Evolutionary conservation across 169 alveolate genomes (phyloP).

Genomic region (Eimeria praecox): DNA sequence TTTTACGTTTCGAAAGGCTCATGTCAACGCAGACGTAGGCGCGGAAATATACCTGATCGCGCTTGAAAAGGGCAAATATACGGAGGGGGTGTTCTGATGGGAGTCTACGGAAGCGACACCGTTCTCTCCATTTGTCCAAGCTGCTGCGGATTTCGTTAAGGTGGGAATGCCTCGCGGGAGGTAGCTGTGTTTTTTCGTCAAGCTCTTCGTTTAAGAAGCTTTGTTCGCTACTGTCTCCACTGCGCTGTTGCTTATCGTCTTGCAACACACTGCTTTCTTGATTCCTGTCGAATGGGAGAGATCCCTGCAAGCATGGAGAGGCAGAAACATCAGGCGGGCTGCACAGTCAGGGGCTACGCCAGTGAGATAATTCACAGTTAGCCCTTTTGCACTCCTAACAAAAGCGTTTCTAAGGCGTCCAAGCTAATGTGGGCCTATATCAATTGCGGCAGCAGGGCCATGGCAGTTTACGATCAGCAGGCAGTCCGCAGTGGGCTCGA

Average conservation of each 20-base stretch:
- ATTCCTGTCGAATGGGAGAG: constrained; percentile 67
- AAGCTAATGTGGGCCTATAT: neutral
- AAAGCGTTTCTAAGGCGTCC: neutral
- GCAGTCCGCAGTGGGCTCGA: constrained; percentile 57
- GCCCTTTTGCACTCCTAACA: neutral
- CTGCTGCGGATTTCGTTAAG: constrained; percentile 17
- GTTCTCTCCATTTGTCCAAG: constrained; percentile 67
- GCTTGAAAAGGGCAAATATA: constrained; percentile 71
- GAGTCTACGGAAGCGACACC: constrained; percentile 38
- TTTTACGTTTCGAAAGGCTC: neutral
- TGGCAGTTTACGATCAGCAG: constrained; percentile 56
- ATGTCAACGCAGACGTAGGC: neutral
- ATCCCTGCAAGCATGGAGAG: constrained; percentile 60
- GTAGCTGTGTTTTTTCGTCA: neutral
- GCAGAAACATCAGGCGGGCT: neutral
- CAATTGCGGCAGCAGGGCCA: neutral
- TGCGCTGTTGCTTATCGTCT: neutral
- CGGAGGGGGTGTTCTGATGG: constrained; percentile 71
- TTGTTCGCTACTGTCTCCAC: neutral
- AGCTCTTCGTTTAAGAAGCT: neutral
- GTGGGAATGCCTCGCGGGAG: constrained; percentile 14
- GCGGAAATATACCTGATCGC: constrained; percentile 47
- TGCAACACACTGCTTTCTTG: neutral
- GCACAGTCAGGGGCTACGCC: neutral
- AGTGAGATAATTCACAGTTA: neutral